Percentiles rank a stretch among this genome's conserved stretches.
Evolutionary conservation across 495 filamentous ascomycete species (phyloP).

Genomic region (Penicillium robsamsonii): DNA sequence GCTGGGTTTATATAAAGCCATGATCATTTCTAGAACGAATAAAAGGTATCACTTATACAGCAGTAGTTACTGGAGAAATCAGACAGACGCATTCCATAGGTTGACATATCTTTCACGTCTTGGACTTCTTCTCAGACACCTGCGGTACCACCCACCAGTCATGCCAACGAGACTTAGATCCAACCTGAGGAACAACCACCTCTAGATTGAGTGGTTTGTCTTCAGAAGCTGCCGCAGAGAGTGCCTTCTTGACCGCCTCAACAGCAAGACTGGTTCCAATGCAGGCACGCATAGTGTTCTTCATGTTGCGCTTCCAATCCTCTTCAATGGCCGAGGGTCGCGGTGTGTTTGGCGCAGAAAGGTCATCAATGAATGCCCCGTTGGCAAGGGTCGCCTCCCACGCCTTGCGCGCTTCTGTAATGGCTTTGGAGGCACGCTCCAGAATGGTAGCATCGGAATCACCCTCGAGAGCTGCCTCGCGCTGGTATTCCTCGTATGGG

Average conservation of each 20-base stretch:
- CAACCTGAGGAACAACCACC: slow-evolving; percentile 55
- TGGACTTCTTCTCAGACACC: slow-evolving; percentile 35
- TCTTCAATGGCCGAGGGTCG: slow-evolving; percentile 51
- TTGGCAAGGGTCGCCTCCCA: slow-evolving; percentile 58
- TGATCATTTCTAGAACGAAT: slow-evolving; percentile 14
- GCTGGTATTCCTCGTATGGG: slow-evolving; percentile 58
- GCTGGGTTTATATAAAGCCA: not conserved
- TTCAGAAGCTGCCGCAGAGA: slow-evolving; percentile 15
- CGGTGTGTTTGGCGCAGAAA: slow-evolving; percentile 30
- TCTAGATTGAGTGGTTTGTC: slow-evolving; percentile 30
- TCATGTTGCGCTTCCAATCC: slow-evolving; percentile 57
- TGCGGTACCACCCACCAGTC: slow-evolving; percentile 80
- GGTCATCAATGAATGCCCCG: slow-evolving; percentile 36
- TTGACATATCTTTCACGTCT: not conserved
- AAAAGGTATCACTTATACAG: slow-evolving; percentile 1
- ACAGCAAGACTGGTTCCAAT: slow-evolving; percentile 67
- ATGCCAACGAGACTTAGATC: slow-evolving; percentile 57
- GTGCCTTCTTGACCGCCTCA: slow-evolving; percentile 51
- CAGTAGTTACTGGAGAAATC: not conserved
- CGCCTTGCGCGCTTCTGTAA: slow-evolving; percentile 60
- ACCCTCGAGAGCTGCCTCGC: slow-evolving; percentile 40
- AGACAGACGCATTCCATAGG: not conserved
- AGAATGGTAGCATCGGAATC: slow-evolving; percentile 49
- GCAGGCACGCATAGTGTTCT: slow-evolving; percentile 60
- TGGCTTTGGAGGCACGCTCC: slow-evolving; percentile 56